Evolutionary conservation across 257 asterid species (phyloP).

Genomic region (Primulina tabacum): DNA sequence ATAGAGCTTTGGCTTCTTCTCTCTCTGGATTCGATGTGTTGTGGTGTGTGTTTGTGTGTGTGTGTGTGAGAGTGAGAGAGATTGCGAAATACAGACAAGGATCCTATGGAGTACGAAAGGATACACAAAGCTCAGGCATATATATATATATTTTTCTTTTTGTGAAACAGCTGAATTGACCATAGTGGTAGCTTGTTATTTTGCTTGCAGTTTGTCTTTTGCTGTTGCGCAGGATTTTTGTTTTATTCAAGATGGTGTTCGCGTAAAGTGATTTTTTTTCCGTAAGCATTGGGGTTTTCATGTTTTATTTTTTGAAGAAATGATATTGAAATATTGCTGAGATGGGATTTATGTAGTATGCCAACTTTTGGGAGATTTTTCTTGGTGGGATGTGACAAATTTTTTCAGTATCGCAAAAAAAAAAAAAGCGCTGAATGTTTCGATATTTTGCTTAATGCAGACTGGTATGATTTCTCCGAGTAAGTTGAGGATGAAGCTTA

Average conservation of each 20-base stretch:
- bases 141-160: not conserved
- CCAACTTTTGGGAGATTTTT: constrained; percentile 15
- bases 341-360: constrained; percentile 19
- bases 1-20: not conserved
- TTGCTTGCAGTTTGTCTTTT: constrained; percentile 23
- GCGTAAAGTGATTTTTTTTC: constrained; percentile 8
- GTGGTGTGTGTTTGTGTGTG: not conserved
- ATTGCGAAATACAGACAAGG: constrained; percentile 10
- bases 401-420: constrained; percentile 5
- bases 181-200: constrained; percentile 12
- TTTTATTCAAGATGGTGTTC: not conserved
- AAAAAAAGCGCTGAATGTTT: not conserved
- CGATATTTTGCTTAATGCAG: constrained; percentile 36
- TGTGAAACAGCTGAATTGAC: constrained; percentile 4
- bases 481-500: constrained; percentile 85
- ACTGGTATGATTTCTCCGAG: constrained; percentile 85
- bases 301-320: not conserved
- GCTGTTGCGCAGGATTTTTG: constrained; percentile 15
- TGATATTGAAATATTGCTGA: constrained; percentile 8
- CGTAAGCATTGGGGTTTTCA: not conserved
- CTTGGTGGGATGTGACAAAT: constrained; percentile 16
- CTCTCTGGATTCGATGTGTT: not conserved
- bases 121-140: constrained; percentile 88
- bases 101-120: constrained; percentile 95
- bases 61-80: constrained; percentile 1